A percentile compares a stretch with the other conserved stretches of the same genome.
These are phyloP conservation scores for Periglandula ipomoeae DNA, from an alignment of 2,329 filamentous ascomycete species.

Conservation along the genomic window DNA sequence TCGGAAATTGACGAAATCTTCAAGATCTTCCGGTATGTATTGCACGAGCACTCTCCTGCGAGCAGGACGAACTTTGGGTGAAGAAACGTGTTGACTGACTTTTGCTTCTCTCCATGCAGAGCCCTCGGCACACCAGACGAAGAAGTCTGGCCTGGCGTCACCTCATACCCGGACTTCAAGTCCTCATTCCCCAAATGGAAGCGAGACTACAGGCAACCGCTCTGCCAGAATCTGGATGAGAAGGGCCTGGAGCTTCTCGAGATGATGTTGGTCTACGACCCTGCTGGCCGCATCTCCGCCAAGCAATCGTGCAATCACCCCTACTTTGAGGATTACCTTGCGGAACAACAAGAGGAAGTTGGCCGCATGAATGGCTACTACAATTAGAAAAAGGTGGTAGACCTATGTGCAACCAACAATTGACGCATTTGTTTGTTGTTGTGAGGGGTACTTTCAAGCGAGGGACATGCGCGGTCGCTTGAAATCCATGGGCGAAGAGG, in stretches of 20 bases:
- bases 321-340: conserved; percentile 54
- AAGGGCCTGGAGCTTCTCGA: conserved; percentile 59
- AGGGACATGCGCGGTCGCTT: background rate
- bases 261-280: conserved; percentile 75
- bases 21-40: conserved; percentile 59
- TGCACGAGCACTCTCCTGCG: background rate
- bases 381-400: conserved; percentile 21
- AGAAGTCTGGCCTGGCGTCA: conserved; percentile 78
- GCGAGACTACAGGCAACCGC: conserved; percentile 53
- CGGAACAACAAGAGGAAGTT: conserved; percentile 19
- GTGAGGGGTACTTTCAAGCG: background rate
- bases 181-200: conserved; percentile 86
- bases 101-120: conserved; percentile 26
- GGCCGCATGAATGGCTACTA: conserved; percentile 26
- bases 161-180: conserved; percentile 93
- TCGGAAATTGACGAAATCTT: conserved; percentile 49
- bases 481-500: background rate
- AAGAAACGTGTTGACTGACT: background rate
- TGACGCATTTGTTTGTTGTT: conserved; percentile 5
- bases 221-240: conserved; percentile 67
- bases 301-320: conserved; percentile 80
- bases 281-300: conserved; percentile 76
- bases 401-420: conserved; percentile 15
- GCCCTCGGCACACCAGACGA: conserved; percentile 78
- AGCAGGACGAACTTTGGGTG: background rate